These are phyloP conservation scores for Acacia crassicarpa DNA, from an alignment of 306 rosid species.

Conservation along the genomic window DNA sequence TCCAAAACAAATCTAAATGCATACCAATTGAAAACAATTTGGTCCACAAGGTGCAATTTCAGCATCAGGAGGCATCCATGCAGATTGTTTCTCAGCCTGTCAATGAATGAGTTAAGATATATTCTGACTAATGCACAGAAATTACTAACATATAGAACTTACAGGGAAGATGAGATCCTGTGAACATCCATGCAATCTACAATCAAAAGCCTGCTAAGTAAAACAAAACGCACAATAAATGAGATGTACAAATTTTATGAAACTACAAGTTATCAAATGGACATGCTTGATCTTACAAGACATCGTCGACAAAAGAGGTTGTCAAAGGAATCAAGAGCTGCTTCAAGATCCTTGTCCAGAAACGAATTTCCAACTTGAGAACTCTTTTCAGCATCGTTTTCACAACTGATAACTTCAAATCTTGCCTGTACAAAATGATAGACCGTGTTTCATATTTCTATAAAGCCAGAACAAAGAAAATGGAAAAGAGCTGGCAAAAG, in stretches of 20 bases:
- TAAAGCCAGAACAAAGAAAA: constrained; percentile 91
- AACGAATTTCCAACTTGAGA: constrained; percentile 60
- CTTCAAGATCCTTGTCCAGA: constrained; percentile 93
- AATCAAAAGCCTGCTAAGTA: constrained; percentile 77
- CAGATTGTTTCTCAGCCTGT: constrained; percentile 90
- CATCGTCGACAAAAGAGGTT: constrained; percentile 97
- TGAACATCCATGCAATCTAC: constrained; percentile 97
- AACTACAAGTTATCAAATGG: constrained; percentile 22
- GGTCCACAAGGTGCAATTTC: constrained; percentile 81
- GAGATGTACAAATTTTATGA: constrained; percentile 28
- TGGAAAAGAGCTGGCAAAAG: constrained; percentile 89
- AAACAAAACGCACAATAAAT: constrained; percentile 27
- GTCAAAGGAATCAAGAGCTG: constrained; percentile 97
- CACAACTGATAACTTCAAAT: constrained; percentile 60
- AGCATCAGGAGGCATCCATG: constrained; percentile 61
- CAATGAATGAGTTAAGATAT: constrained; percentile 27
- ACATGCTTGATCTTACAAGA: constrained; percentile 58
- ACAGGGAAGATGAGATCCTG: constrained; percentile 99
- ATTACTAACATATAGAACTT: constrained; percentile 37
- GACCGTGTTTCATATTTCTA: constrained; percentile 92
- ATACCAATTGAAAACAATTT: constrained; percentile 76
- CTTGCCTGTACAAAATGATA: constrained; percentile 99
- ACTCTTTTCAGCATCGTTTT: constrained; percentile 57
- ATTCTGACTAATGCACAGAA: constrained; percentile 22
- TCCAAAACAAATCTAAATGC: constrained; percentile 24